Base-by-base conservation (phyloP, 192 early-diverging fungal species). In the Backusella luteola region DNA sequence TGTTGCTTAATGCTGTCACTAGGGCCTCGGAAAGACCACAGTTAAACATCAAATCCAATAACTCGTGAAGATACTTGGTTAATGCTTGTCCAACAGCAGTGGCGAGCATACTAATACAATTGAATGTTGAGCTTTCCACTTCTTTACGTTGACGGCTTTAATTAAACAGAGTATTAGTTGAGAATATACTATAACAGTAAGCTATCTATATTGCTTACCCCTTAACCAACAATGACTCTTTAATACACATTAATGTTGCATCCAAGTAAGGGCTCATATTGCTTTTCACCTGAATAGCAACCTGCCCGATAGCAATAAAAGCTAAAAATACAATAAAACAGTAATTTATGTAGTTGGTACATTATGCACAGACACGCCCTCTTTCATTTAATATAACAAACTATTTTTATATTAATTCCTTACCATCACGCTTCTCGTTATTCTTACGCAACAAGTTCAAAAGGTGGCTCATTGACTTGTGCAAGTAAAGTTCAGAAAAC, bases 21-120 rank as follows among this genome's bases (percentile, higher is more conserved):
- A 99, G 81, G 36, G 91, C 85, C 66, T 94, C 90, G 74, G 89
- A 96, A 41, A 98, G 83, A 23, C 97, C 97, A 19, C 90, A 88
- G 3, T 92, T 88, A 76, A 99, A 98, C 94, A 99, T 97, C 70
- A 94, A 84, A 71, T 97, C 95, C 59, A 98, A 76, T 19, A 98
- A 78, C 29, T 94, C 94, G 68, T 94, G 91, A 88, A 97, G 88
- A 78, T 96, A 89, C 73, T 93, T 94, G 0, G 93, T 96, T 63
- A 98, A 83, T 6, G 93, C 94, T 41, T 93, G 95, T n/a, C 96
- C 94, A 69, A 99, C 93, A 21, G 97, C 95, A 11, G 86, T 85
- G 1, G 96, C 96, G 49, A 99, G 85, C 89, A 93, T 94, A 34
- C 91, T 93, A 53, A 98, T 92, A 72, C 96, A 96, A 77, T 91